Base-by-base conservation (phyloP, 345 rosid genomes). In the Atalantia buxifolia region DNA sequence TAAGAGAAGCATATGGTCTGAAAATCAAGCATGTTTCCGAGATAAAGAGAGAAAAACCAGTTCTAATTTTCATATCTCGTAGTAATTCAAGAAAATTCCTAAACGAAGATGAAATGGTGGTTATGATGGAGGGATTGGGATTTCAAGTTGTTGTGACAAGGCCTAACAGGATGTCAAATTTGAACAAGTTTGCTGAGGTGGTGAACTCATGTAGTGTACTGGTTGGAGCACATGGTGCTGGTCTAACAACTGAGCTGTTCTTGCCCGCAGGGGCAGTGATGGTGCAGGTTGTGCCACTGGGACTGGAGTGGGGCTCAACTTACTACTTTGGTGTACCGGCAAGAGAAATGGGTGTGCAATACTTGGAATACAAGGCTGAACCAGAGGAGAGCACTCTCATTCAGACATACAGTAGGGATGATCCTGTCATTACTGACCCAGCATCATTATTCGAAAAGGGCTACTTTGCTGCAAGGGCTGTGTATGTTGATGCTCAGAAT, bases 221-320 rank as follows among this genome's bases (percentile, higher is more conserved):
- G 76, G 82, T 83, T 25, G 91, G 86, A 27, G 80, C 66, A 42
- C 91, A 88, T 18, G 89, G 91, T 35, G 88, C 88, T 9, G 89
- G 89, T 33, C 72, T 88, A 27, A 69, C 91, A 31, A 82, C 82
- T 6, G 81, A 66, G 62, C 25, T 85, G 60, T 86, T 88, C 77
- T 68, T 88, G 78, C 85, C 71, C 1, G 21, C 50, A 2, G 71
- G 71, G 53, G 53, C 71, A 22, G 86, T 83, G 33, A 57, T 83
- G 69, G 35, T 88, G 67, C 89, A 84, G 70, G 83, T 86, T 70
- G 84, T 84, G 63, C 85, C 85, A 21, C 59, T 86, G 42, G 87
- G 82, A 25, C 1, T 73, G 7, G 82, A 84, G 4, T 87, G 92
- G 90, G 73, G 78, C 16, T 74, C 86, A 14, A 66, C 71, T 13